These are phyloP conservation scores for Saccharomyces hybrid DNA, from an alignment of 1,139 yeast species.

Conservation along the genomic window DNA sequence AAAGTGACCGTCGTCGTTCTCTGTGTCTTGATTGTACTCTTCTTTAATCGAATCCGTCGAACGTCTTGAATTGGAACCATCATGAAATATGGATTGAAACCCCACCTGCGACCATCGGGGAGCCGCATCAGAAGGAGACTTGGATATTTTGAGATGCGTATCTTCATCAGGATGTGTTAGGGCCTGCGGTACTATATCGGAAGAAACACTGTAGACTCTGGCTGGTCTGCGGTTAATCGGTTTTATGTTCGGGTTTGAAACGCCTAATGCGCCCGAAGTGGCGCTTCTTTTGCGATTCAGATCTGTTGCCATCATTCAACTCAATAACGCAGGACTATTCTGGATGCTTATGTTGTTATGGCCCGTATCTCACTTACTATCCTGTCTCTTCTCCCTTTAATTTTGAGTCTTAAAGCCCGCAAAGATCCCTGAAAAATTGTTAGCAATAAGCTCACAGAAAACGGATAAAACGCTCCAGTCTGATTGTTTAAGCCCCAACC, in stretches of 20 bases:
- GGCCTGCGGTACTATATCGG: slow-evolving; percentile 21
- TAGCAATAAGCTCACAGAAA: not conserved
- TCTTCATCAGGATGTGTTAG: slow-evolving; percentile 10
- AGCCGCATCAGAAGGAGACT: slow-evolving; percentile 4
- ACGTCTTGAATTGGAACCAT: slow-evolving; percentile 5
- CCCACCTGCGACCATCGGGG: slow-evolving; percentile 31
- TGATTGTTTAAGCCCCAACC: not conserved
- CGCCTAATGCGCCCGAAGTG: not conserved
- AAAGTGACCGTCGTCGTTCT: not conserved
- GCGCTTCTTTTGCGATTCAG: not conserved
- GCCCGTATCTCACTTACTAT: not conserved
- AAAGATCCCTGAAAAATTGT: not conserved
- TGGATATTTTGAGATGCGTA: slow-evolving; percentile 9
- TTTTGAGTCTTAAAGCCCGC: not conserved
- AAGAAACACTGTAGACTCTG: slow-evolving; percentile 16
- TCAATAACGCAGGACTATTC: not conserved
- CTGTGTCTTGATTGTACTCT: not conserved
- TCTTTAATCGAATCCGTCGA: slow-evolving; percentile 4
- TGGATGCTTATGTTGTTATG: not conserved
- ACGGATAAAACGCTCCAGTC: not conserved
- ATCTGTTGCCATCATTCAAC: not conserved
- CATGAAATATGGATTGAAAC: slow-evolving; percentile 30
- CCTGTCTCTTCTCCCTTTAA: not conserved
- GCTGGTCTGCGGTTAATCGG: not conserved
- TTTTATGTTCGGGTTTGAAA: not conserved